Evolutionary conservation across 2,329 filamentous ascomycete species (phyloP), one percentile per base, ranked within the genome.

Genomic region (Pyrenochaeta sp.): DNA sequence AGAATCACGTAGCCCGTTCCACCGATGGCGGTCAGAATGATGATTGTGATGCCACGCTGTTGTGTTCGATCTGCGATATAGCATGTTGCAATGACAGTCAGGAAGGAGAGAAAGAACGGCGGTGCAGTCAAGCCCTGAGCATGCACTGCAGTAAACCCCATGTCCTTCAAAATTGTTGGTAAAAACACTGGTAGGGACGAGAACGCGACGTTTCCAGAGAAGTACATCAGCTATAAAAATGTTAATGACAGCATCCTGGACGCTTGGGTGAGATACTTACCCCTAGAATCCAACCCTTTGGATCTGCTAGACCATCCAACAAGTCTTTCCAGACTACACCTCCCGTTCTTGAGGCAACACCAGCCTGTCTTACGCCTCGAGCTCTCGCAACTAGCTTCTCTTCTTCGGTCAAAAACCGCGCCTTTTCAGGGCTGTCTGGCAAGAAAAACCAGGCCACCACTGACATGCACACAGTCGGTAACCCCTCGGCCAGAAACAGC

Each of bases 91-190:
- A 91, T 81, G 39, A 86, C 88, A 18, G 86, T 74, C 11, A 89
- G 62, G 68, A 89, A 90, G 1, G 87, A 82, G 14, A 89, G 73
- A 62, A 91, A 85, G 71, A 89, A 91, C 0, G 89, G 88, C 1
- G 89, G 89, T 0, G 88, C 88, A 0, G 87, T 88, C 11, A 92
- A 81, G 1, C 89, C 90, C 73, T 92, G 89, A 0, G 90, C 87
- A 52, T 86, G 79, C 55, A 91, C 82, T 12, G 82, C 77, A 0
- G 82, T 83, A 74, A 88, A 91, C 9, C 89, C 89, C 86, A 92
- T 90, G 49, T 78, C 74, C 5, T 71, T 68, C 54, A 80, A 68
- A 47, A 79, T 78, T 0, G 77, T 79, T 0, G 77, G 77, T 0
- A 79, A 66, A 58, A 78, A 79, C 27, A 79, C 75, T 0, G 77